These are phyloP conservation scores for Pholiota conissans DNA, from an alignment of 768 basidiomycete species.

Conservation along the genomic window DNA sequence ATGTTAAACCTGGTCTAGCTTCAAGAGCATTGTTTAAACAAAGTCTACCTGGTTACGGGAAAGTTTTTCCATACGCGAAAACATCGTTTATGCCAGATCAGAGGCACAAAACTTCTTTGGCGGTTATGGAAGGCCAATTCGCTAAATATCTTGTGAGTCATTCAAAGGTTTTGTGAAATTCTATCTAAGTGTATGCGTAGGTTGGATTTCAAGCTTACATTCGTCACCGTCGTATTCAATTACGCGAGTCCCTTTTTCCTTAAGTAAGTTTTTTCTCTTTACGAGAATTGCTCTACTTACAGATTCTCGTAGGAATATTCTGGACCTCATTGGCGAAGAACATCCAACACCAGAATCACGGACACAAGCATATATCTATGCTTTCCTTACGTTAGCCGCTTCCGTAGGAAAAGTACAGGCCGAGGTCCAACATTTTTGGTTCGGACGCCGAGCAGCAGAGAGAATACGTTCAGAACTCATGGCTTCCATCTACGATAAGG, in stretches of 20 bases:
- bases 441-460: slow-evolving; percentile 71
- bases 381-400: slow-evolving; percentile 69
- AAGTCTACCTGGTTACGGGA: no score
- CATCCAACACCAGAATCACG: slow-evolving; percentile 50
- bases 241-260: slow-evolving; percentile 87
- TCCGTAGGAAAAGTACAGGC: slow-evolving; percentile 52
- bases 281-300: no score
- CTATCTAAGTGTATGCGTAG: slow-evolving; percentile 25
- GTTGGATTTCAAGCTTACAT: slow-evolving; percentile 67
- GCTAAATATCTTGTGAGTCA: slow-evolving; percentile 45
- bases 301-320: slow-evolving; percentile 42
- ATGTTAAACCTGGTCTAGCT: no score
- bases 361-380: slow-evolving; percentile 73
- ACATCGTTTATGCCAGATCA: slow-evolving; percentile 1
- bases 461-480: slow-evolving; percentile 79
- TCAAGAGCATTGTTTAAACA: no score
- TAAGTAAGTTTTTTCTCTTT: slow-evolving; percentile 47
- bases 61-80: no score
- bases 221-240: slow-evolving; percentile 70
- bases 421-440: slow-evolving; percentile 80
- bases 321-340: slow-evolving; percentile 51
- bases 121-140: slow-evolving; percentile 47
- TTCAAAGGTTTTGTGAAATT: no score
- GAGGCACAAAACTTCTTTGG: slow-evolving; percentile 40
- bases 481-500: slow-evolving; percentile 87